Conservation (phyloP, 1,284 basidiomycete species). For the Leccinum ponderosum region DNA sequence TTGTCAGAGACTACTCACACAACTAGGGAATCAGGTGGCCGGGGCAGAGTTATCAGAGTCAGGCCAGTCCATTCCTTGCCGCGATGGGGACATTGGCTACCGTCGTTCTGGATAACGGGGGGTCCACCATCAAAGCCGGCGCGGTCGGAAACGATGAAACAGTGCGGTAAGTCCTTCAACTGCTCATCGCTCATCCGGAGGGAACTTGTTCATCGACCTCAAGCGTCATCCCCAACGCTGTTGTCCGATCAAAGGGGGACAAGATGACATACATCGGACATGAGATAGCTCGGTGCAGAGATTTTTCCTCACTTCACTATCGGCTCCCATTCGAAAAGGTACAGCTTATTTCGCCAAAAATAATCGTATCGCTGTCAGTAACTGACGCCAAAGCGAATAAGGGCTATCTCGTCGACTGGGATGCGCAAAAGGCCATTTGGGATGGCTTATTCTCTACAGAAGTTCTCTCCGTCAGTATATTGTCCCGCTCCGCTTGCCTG, state of each 20-base stretch:
- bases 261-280: constrained; percentile 80
- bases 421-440: constrained; percentile 89
- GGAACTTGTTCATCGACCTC: constrained; percentile 3
- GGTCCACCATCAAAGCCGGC: constrained; percentile 78
- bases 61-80: background rate
- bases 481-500: background rate
- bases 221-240: constrained; percentile 77
- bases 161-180: constrained; percentile 16
- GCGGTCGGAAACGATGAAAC: constrained; percentile 35
- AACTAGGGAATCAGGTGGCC: background rate
- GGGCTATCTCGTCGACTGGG: constrained; percentile 93
- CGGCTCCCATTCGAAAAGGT: constrained; percentile 87
- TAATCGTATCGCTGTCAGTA: constrained; percentile 2
- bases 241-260: constrained; percentile 80
- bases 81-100: constrained; percentile 45
- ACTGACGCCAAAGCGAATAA: constrained; percentile 36
- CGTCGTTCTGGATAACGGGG: constrained; percentile 86
- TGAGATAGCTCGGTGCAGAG: constrained; percentile 72
- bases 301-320: constrained; percentile 79
- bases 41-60: background rate
- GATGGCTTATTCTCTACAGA: constrained; percentile 78
- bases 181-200: constrained; percentile 1
- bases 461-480: constrained; percentile 61
- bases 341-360: constrained; percentile 22
- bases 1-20: background rate